Evolutionary conservation across 2,329 filamentous ascomycete genomes (phyloP), one percentile per base, ranked within the genome.

Genomic region (Fusarium sp.): DNA sequence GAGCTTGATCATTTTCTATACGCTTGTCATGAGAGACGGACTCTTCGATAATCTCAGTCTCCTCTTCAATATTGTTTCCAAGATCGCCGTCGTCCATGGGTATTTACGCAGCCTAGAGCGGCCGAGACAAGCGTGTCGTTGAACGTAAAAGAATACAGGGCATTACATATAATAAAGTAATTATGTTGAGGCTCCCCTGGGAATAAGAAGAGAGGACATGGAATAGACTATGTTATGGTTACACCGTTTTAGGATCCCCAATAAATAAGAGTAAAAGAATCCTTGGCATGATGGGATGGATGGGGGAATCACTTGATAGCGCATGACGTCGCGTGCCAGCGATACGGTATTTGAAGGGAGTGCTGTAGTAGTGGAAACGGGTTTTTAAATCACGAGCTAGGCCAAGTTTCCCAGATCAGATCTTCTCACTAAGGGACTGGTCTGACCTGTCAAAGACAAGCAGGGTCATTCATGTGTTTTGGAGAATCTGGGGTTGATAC

Each of bases 21-120:
- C 70, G 77, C 62, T 75, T 66, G 32, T 73, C 69, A 7, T 59
- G 55, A 16, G 74, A 59, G 34, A 76, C 62, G 11, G 73, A 55
- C 21, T 72, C 66, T 37, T 78, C 74, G 14, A 77, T 66, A 25
- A 66, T 59, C 16, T 79, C 74, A 9, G 77, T 71, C 50, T 79
- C 76, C 46, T 79, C 73, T 42, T 79, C 75, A 65, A 83, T 79
- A 41, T 78, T 78, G 5, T 81, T 75, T 60, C 76, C 74, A 12
- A 82, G 74, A 50, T 79, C 76, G 47, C 75, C 80, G 76, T 83
- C 81, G 65, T 84, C 77, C 83, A 85, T 84, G 23, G 46, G 43
- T 40, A 47, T 21, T 47, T 48, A 30, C 13, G n/a, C 28, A 61
- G 55, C 28, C 20, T 16, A 27, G 12, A 12, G 28, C 32, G 37